Evolutionary conservation across 208 protist genomes (phyloP).

Genomic region (Leishmania mexicana): DNA sequence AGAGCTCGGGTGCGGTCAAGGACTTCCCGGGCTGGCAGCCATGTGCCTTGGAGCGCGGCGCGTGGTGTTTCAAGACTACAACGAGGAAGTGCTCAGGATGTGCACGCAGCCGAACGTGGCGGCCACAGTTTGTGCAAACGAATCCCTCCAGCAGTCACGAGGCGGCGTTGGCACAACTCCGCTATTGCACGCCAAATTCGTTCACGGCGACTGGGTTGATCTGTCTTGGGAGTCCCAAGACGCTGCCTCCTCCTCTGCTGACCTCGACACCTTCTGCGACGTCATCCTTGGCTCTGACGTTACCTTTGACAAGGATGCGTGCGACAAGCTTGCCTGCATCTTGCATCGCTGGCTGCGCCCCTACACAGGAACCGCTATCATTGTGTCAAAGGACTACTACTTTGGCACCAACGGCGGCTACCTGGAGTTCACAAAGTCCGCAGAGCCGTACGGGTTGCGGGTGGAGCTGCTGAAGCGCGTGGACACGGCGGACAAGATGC

Average conservation of each 20-base stretch:
- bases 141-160: not conserved
- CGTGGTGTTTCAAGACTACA: slow-evolving; percentile 87
- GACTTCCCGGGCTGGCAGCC: slow-evolving; percentile 64
- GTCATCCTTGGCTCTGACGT: slow-evolving; percentile 85
- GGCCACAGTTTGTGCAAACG: slow-evolving; percentile 40
- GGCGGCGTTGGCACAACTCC: not conserved
- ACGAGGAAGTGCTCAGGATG: slow-evolving; percentile 73
- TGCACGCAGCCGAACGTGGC: slow-evolving; percentile 84
- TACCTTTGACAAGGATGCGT: slow-evolving; percentile 85
- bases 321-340: slow-evolving; percentile 67
- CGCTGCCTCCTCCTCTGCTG: not conserved
- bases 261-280: slow-evolving; percentile 24
- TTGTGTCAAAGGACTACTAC: slow-evolving; percentile 91
- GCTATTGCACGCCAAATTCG: slow-evolving; percentile 49
- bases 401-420: slow-evolving; percentile 88
- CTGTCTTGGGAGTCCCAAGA: slow-evolving; percentile 38
- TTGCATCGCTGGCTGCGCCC: slow-evolving; percentile 67
- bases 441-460: slow-evolving; percentile 34
- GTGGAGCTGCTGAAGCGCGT: slow-evolving; percentile 44
- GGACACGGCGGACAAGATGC: slow-evolving; percentile 65
- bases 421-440: slow-evolving; percentile 52
- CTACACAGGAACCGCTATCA: slow-evolving; percentile 46
- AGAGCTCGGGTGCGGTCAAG: slow-evolving; percentile 88
- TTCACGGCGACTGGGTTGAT: slow-evolving; percentile 78
- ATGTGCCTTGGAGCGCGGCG: slow-evolving; percentile 58